Percentiles rank a stretch among this genome's conserved stretches.
Conservation (phyloP, 331 rosid species). For the Quercus lobata region DNA sequence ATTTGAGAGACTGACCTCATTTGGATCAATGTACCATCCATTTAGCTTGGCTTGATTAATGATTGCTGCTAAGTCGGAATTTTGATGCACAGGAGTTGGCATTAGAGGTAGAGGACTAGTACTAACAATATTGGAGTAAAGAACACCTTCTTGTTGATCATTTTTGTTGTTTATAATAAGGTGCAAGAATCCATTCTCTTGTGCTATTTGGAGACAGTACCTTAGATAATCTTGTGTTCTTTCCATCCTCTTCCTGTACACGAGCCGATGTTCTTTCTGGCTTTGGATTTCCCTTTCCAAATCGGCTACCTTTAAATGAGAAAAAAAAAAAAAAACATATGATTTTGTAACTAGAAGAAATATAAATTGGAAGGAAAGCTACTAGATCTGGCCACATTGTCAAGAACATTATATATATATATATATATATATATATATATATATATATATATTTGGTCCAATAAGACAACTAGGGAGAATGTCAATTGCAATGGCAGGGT, state of each 20-base stretch:
- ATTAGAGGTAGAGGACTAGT: conserved; percentile 25
- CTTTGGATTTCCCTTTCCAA: conserved; percentile 53
- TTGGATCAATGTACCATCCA: conserved; percentile 71
- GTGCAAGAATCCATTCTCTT: conserved; percentile 67
- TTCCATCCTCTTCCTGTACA: conserved; percentile 59
- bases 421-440: too few relatives aligned
- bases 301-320: conserved; percentile 39
- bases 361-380: background rate
- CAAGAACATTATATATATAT: background rate
- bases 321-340: background rate
- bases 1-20: conserved; percentile 39
- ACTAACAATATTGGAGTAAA: background rate
- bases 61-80: conserved; percentile 39
- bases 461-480: too few relatives aligned
- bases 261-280: conserved; percentile 39
- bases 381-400: background rate
- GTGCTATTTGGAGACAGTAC: conserved; percentile 71
- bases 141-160: conserved; percentile 26
- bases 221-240: conserved; percentile 72
- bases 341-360: background rate
- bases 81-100: conserved; percentile 15
- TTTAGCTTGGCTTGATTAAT: background rate
- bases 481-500: too few relatives aligned
- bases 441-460: too few relatives aligned
- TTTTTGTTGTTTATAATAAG: conserved; percentile 40